Conservation (phyloP, 306 rosid species). For the Dryas alaskensis region DNA sequence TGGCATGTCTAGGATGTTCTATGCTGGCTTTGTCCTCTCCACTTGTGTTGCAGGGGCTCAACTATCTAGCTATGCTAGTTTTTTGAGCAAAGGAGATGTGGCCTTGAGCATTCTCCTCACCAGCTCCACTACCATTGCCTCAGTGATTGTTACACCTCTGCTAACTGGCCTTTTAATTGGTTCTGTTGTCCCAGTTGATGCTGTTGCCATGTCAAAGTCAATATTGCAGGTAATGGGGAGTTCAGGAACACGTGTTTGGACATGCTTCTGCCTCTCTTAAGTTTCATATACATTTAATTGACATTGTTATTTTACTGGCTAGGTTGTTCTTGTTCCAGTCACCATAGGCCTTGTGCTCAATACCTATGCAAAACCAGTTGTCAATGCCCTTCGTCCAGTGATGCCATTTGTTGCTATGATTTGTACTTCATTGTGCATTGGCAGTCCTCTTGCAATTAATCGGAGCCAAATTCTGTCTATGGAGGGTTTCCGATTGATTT, state of each 20-base stretch:
- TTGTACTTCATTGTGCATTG: constrained; percentile 95
- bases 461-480: constrained; percentile 64
- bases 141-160: constrained; percentile 76
- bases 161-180: constrained; percentile 80
- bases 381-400: constrained; percentile 67
- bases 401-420: constrained; percentile 97
- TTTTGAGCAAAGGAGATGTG: constrained; percentile 91
- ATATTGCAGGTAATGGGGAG: constrained; percentile 70
- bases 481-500: constrained; percentile 72
- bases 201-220: constrained; percentile 94
- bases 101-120: constrained; percentile 94
- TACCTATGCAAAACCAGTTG: constrained; percentile 86
- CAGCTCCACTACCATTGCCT: constrained; percentile 80
- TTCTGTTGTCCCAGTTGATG: constrained; percentile 89
- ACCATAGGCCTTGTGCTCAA: constrained; percentile 85
- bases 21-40: constrained; percentile 82
- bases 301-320: constrained; percentile 17
- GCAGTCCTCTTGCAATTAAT: constrained; percentile 92
- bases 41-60: constrained; percentile 98
- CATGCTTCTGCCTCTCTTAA: background rate
- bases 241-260: background rate
- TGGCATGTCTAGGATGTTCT: constrained; percentile 69
- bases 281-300: background rate
- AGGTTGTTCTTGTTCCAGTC: constrained; percentile 92
- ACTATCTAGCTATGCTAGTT: constrained; percentile 87